A percentile compares a stretch with the other conserved stretches of the same genome.
Evolutionary conservation across 225 moss, liverwort and hornwort species (phyloP).

Genomic region (Marchantia paleacea): DNA sequence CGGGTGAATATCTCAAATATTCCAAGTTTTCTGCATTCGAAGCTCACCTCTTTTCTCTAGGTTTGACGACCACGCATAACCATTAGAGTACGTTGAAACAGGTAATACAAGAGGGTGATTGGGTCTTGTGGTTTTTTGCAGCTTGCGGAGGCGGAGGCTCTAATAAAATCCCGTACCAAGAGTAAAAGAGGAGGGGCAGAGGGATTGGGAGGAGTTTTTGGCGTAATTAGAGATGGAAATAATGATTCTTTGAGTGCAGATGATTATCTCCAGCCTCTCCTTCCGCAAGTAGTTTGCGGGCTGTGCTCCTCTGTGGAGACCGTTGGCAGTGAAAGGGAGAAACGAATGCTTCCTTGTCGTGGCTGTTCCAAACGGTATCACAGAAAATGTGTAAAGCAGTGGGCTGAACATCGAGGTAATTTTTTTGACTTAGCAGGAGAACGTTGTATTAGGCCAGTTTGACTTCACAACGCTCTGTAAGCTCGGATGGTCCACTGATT

Average conservation of each 20-base stretch:
- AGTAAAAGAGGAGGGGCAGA: conserved; percentile 20
- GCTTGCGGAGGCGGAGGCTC: conserved; percentile 53
- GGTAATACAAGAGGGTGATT: not conserved
- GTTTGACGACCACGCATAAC: not conserved
- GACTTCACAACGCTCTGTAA: not conserved
- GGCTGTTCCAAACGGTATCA: conserved; percentile 78
- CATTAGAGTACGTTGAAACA: not conserved
- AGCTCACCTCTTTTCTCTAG: not conserved
- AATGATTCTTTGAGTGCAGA: conserved; percentile 44
- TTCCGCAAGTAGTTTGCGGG: conserved; percentile 71
- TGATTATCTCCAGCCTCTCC: conserved; percentile 48
- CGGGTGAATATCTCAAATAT: not conserved
- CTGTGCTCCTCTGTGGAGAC: conserved; percentile 73
- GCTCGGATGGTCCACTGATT: not conserved
- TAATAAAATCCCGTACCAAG: conserved; percentile 31
- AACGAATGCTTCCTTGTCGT: conserved; percentile 80
- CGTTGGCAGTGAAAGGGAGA: conserved; percentile 61
- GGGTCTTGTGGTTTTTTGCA: conserved; percentile 30
- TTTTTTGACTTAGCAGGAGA: not conserved
- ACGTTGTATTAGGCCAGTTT: not conserved
- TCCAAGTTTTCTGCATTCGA: not conserved
- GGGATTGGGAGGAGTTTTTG: conserved; percentile 48
- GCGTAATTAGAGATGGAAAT: conserved; percentile 35
- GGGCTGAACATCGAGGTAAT: conserved; percentile 83
- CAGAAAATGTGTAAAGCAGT: conserved; percentile 82